phyloP scores from a whole-genome alignment of 2,329 filamentous ascomycete genomes.

The Blumeriella jaapii region DNA sequence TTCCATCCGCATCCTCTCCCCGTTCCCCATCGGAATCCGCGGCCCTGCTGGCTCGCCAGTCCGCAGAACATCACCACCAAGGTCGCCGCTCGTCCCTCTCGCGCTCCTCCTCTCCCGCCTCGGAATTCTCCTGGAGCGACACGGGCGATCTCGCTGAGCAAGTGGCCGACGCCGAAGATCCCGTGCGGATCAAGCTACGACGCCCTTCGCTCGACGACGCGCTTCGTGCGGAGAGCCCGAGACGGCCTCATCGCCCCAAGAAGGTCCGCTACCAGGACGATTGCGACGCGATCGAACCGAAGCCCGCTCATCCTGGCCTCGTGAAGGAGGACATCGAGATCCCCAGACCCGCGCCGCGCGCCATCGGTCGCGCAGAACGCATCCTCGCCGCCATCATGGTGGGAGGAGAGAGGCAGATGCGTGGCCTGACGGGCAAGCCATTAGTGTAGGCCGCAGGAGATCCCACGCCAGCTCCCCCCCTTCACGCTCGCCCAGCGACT shows the following conservation, averaged over 20 bases:
- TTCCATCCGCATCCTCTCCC: conserved; percentile 22
- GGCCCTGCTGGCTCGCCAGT: conserved; percentile 35
- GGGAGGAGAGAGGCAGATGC: conserved; percentile 61
- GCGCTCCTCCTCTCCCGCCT: conserved; percentile 47
- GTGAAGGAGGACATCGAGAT: conserved; percentile 73
- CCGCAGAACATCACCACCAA: conserved; percentile 31
- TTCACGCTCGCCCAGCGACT: conserved; percentile 10
- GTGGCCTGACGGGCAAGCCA: conserved; percentile 91
- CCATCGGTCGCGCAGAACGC: conserved; percentile 55
- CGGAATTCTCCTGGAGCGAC: conserved; percentile 80
- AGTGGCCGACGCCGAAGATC: conserved; percentile 71
- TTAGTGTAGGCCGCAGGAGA: conserved; percentile 79
- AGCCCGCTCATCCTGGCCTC: conserved; percentile 30
- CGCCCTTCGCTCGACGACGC: conserved; percentile 53
- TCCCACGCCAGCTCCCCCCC: no score
- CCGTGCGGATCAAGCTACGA: conserved; percentile 60
- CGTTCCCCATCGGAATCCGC: no score
- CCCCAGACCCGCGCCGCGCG: conserved; percentile 53
- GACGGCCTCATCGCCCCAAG: conserved; percentile 42
- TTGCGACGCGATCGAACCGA: conserved; percentile 31
- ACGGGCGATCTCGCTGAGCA: conserved; percentile 93
- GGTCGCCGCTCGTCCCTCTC: conserved; percentile 32
- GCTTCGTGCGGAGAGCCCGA: conserved; percentile 38
- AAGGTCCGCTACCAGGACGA: conserved; percentile 55
- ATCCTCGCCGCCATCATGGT: conserved; percentile 79